Evolutionary conservation across 2,329 filamentous ascomycete species (phyloP).

Genomic region (Akanthomyces lecanii): DNA sequence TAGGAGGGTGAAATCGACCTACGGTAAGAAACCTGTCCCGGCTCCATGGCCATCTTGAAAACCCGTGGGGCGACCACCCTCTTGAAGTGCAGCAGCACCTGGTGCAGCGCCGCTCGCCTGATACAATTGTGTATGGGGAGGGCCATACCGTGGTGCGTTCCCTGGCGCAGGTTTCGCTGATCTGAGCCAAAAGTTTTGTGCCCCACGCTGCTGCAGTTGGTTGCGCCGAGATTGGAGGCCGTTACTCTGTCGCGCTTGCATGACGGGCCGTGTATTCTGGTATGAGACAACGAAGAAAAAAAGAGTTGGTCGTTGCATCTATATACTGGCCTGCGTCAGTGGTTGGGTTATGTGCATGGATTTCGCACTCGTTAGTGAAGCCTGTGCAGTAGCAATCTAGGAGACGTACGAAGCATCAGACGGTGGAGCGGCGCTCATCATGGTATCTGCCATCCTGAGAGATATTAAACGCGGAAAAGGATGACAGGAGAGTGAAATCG

Average conservation of each 20-base stretch:
- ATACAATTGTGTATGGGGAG: neutral
- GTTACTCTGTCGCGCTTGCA: neutral
- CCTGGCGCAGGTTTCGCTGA: neutral
- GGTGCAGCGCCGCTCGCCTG: neutral
- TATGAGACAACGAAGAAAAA: neutral
- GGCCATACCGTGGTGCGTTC: neutral
- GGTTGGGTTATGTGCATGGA: neutral
- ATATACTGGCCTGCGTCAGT: neutral
- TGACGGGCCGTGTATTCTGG: neutral
- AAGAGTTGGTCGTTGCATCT: neutral
- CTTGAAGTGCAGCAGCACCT: neutral
- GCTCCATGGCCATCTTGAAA: neutral
- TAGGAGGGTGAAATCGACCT: neutral
- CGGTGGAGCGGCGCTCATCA: neutral
- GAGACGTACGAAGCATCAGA: neutral
- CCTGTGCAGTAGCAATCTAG: neutral
- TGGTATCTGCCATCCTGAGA: neutral
- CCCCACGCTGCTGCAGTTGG: neutral
- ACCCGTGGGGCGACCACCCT: neutral
- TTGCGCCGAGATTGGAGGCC: neutral
- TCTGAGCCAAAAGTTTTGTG: neutral
- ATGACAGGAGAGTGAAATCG: neutral
- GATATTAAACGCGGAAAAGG: neutral
- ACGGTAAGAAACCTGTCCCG: neutral
- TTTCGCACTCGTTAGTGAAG: neutral